These are phyloP conservation scores for Triticum aestivum DNA, from an alignment of 176 grass and related monocot species.

Conservation along the genomic window DNA sequence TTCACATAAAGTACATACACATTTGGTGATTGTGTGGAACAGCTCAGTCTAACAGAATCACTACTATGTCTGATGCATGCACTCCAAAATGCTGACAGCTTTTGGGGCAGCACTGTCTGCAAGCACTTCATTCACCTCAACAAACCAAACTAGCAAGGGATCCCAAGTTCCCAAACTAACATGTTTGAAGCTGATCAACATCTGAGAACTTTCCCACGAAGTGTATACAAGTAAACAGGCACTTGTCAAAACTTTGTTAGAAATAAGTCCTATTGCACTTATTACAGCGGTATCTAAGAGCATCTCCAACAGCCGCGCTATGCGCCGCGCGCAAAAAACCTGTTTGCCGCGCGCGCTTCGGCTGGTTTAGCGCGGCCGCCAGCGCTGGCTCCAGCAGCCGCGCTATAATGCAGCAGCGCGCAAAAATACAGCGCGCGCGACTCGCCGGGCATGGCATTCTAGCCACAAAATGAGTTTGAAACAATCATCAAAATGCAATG, in stretches of 20 bases:
- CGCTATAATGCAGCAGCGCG: no score
- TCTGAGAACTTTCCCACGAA: background rate
- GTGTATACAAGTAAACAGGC: background rate
- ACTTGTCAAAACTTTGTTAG: background rate
- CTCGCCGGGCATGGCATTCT: no score
- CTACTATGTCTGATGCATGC: background rate
- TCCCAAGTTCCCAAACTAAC: slow-evolving; percentile 4
- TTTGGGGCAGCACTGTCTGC: background rate
- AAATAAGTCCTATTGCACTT: background rate
- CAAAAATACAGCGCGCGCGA: no score
- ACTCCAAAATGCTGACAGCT: background rate
- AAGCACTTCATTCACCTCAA: background rate
- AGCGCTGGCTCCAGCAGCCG: no score
- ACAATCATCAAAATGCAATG: no score
- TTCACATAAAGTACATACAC: background rate
- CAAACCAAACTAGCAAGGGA: background rate
- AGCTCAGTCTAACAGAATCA: background rate
- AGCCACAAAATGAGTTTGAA: no score
- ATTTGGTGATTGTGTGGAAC: background rate
- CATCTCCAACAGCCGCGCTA: no score
- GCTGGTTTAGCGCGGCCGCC: no score
- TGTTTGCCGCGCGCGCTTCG: no score
- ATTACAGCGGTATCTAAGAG: background rate
- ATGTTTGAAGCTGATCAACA: background rate
- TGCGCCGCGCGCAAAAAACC: no score